Evolutionary conservation across 139 green algal species (phyloP).

Genomic region (Micromonas commoda): DNA sequence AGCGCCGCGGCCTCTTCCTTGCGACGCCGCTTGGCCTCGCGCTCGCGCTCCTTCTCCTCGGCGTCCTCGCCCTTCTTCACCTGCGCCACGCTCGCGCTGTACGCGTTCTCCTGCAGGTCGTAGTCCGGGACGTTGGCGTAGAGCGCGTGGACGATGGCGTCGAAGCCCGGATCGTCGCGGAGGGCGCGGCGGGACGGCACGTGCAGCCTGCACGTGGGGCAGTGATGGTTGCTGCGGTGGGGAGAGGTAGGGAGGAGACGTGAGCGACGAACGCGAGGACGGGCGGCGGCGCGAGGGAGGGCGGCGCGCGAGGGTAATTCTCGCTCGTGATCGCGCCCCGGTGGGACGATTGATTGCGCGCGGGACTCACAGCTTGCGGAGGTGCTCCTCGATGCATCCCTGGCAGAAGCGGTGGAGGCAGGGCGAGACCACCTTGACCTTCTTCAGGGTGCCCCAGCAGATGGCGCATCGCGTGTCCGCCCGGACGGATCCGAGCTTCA

Average conservation of each 20-base stretch:
- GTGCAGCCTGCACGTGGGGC: neutral
- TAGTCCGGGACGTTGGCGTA: neutral
- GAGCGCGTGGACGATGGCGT: conserved; percentile 1
- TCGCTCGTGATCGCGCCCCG: neutral
- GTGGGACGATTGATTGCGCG: neutral
- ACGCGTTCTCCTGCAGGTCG: conserved; percentile 1
- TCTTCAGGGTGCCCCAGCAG: conserved; percentile 13
- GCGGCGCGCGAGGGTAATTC: neutral
- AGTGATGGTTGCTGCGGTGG: neutral
- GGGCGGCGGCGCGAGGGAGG: too few species aligned
- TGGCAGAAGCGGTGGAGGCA: conserved; percentile 6
- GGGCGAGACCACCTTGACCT: neutral
- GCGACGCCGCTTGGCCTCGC: neutral
- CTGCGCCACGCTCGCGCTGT: neutral
- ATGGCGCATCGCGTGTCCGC: neutral
- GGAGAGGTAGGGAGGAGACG: neutral
- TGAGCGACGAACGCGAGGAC: neutral
- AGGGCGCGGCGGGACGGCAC: neutral
- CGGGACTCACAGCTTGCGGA: neutral
- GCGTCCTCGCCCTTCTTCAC: too few species aligned
- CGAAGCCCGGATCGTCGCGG: neutral
- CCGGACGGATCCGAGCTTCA: conserved; percentile 3
- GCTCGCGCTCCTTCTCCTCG: too few species aligned
- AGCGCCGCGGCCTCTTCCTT: neutral
- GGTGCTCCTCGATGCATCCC: neutral